Base-by-base conservation (phyloP, 1,284 basidiomycete genomes). In the Mrakiaceae sp. region DNA sequence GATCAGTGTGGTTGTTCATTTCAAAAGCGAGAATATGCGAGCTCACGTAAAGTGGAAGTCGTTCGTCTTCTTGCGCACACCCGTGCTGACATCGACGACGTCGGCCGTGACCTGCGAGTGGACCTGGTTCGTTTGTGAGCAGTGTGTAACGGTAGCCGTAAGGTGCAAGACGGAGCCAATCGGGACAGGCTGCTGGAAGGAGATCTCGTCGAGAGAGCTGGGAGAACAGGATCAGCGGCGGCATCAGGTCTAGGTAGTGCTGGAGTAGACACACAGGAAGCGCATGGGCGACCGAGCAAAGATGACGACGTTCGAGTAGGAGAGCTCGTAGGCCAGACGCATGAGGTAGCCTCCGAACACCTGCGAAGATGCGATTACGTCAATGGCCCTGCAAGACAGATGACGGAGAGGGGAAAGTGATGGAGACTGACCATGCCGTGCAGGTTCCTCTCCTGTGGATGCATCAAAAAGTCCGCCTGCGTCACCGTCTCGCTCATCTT, bases 391-490 rank as follows among this genome's bases (percentile, higher is more conserved):
- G 52, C 52, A 8, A 11, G n/a, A 66, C 64, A 6, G 48, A 12
- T 11, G 14, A 52, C 52, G 49, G 5, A 51, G 51, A 8, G 12
- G 47, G n/a, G 27, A 39, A 11, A 10, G 12, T 65, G 43, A 50
- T 16, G 43, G 27, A 27, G 74, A 74, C 82, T 83, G 71, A 90
- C 90, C 8, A 90, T 90, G 69, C 86, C 85, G 72, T 90, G 88
- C 3, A 90, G 80, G 71, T 91, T 90, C 71, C 88, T 80, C 72
- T 89, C 87, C 77, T 90, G 88, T 0, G 88, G 88, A 72, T 89
- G 89, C 87, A 90, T 90, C 61, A 89, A 77, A 60, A 71, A 70
- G 40, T 68, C 73, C 63, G 58, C 71, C 61, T 68, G 70, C 42
- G 66, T 70, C 70, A 74, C 71, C 0, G 75, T 77, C 51, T 76